Percentiles rank a stretch among this genome's conserved stretches.
Evolutionary conservation across 306 rosid species (phyloP).

Genomic region (Potentilla sterilis): DNA sequence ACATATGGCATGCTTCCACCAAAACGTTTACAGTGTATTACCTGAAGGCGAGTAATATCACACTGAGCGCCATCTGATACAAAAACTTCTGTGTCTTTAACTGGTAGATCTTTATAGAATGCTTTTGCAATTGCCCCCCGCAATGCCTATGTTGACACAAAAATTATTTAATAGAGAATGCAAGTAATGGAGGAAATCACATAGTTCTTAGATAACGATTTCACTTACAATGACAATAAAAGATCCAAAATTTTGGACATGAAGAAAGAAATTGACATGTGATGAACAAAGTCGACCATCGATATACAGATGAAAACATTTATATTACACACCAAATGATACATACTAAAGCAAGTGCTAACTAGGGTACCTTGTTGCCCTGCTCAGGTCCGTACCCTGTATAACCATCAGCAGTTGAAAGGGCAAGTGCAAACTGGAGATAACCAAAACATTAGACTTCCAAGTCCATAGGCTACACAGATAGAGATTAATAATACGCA

Average conservation of each 20-base stretch:
- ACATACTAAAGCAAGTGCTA: constrained; percentile 12
- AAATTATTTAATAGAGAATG: constrained; percentile 2
- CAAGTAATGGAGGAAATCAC: constrained; percentile 1
- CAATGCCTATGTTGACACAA: constrained; percentile 36
- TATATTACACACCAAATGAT: background rate
- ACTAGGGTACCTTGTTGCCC: constrained; percentile 56
- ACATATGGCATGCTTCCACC: constrained; percentile 12
- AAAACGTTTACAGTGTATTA: constrained; percentile 25
- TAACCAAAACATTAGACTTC: constrained; percentile 11
- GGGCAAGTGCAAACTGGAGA: constrained; percentile 64
- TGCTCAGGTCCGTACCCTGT: constrained; percentile 82
- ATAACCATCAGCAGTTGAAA: constrained; percentile 60
- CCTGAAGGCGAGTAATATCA: constrained; percentile 83
- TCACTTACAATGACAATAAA: background rate
- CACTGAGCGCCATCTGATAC: constrained; percentile 79
- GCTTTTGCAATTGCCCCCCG: constrained; percentile 55
- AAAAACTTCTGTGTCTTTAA: constrained; percentile 57
- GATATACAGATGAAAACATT: background rate
- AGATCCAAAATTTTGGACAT: background rate
- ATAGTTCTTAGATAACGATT: background rate
- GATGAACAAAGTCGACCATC: background rate
- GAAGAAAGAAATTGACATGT: background rate
- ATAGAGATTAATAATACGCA: background rate
- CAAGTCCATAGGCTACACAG: background rate
- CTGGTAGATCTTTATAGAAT: constrained; percentile 45